Percentiles rank a stretch among this genome's conserved stretches.
These are phyloP conservation scores for Cairneyella variabilis DNA, from an alignment of 495 filamentous ascomycete species.

Conservation along the genomic window DNA sequence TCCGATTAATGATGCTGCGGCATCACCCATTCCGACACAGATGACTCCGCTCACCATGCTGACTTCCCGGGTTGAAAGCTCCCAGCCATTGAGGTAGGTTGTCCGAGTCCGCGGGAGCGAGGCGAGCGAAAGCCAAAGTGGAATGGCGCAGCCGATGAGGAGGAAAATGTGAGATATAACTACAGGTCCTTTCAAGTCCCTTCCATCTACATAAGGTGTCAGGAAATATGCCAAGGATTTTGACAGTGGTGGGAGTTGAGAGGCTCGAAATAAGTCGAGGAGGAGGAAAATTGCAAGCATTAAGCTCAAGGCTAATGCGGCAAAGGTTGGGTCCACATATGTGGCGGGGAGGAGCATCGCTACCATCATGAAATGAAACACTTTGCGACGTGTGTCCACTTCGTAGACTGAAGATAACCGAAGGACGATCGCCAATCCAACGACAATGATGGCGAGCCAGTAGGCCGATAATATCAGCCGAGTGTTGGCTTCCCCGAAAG, in stretches of 20 bases:
- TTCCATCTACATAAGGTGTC: constrained; percentile 89
- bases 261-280: constrained; percentile 83
- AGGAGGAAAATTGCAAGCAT: constrained; percentile 80
- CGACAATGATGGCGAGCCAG: constrained; percentile 61
- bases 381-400: constrained; percentile 95
- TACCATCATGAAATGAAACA: constrained; percentile 98
- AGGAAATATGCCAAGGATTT: constrained; percentile 79
- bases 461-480: constrained; percentile 75
- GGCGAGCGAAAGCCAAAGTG: constrained; percentile 82
- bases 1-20: constrained; percentile 88
- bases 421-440: constrained; percentile 71
- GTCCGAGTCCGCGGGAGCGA: constrained; percentile 51
- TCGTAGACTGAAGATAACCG: constrained; percentile 63
- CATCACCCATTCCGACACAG: constrained; percentile 93
- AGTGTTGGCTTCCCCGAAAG: constrained; percentile 71
- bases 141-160: constrained; percentile 92
- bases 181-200: constrained; percentile 88
- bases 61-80: constrained; percentile 63
- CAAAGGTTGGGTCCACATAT: constrained; percentile 81
- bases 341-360: constrained; percentile 85
- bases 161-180: constrained; percentile 96
- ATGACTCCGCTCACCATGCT: constrained; percentile 88
- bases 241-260: constrained; percentile 84
- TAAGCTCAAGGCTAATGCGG: constrained; percentile 69
- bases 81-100: constrained; percentile 64